Evolutionary conservation across 345 rosid species (phyloP).

Genomic region (Aquilaria sinensis): DNA sequence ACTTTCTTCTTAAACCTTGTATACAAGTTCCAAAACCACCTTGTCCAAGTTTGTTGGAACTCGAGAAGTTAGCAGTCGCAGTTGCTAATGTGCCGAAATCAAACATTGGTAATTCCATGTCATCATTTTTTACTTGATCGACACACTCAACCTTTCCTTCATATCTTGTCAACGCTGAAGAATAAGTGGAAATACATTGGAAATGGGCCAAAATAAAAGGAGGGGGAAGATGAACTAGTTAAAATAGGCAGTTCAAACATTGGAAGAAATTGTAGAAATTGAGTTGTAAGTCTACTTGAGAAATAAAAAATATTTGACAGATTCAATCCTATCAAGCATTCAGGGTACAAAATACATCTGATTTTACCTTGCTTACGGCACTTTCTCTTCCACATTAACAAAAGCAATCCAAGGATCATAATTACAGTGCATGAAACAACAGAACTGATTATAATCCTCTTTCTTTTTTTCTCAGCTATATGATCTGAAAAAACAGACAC

Average conservation of each 20-base stretch:
- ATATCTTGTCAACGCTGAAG: background rate
- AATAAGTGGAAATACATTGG: background rate
- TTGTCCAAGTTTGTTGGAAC: too few relatives aligned
- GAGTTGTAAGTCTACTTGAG: too few relatives aligned
- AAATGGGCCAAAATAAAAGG: too few relatives aligned
- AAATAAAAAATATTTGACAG: too few relatives aligned
- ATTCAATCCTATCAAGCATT: too few relatives aligned
- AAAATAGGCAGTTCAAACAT: too few relatives aligned
- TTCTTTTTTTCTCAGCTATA: background rate
- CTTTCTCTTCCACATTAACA: background rate
- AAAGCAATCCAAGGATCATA: background rate
- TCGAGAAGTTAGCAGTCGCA: background rate
- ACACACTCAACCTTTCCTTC: background rate
- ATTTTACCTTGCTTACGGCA: background rate
- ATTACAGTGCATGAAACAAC: too few relatives aligned
- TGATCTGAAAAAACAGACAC: background rate
- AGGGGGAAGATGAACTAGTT: too few relatives aligned
- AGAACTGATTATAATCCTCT: background rate
- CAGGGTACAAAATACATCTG: too few relatives aligned
- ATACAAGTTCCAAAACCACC: too few relatives aligned
- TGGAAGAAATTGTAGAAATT: background rate
- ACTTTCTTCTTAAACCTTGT: too few relatives aligned
- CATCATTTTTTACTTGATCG: background rate
- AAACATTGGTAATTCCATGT: conserved; percentile 1
- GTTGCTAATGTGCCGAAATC: background rate